Evolutionary conservation across 345 rosid genomes (phyloP).

Genomic region (Citropsis articulata): DNA sequence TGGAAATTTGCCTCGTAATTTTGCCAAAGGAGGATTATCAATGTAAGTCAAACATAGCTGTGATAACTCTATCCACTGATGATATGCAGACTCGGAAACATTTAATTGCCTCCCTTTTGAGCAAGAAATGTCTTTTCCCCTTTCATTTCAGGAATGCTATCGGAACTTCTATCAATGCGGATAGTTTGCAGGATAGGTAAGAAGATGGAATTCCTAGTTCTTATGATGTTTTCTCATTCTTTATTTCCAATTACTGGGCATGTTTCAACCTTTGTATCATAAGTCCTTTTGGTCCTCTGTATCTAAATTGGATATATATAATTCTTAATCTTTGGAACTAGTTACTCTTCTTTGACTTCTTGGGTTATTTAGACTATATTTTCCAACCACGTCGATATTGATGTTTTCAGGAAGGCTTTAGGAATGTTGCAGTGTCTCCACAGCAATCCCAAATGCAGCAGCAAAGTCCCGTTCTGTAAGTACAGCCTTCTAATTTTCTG

Average conservation of each 20-base stretch:
- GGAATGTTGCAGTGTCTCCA: conserved; percentile 47
- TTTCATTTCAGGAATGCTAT: conserved; percentile 39
- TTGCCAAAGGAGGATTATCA: conserved; percentile 31
- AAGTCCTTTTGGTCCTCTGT: neutral
- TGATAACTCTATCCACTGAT: neutral
- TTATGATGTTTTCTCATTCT: neutral
- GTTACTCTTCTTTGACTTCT: neutral
- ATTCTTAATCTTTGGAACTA: neutral
- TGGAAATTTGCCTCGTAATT: conserved; percentile 39
- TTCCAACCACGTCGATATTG: neutral
- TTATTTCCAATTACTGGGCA: neutral
- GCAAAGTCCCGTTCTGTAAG: conserved; percentile 42
- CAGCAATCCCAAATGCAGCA: conserved; percentile 33
- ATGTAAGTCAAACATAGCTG: conserved; percentile 30
- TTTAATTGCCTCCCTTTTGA: neutral
- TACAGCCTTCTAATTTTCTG: conserved; percentile 2
- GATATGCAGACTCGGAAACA: neutral
- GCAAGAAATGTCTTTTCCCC: conserved; percentile 5
- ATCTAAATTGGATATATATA: neutral
- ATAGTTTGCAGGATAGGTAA: conserved; percentile 33
- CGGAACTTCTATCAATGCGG: conserved; percentile 44
- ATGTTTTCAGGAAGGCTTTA: conserved; percentile 36
- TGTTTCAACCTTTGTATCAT: neutral
- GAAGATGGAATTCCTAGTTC: neutral
- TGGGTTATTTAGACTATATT: neutral